Conservation (phyloP, 2,329 filamentous ascomycete genomes). For the Epichloe typhina region DNA sequence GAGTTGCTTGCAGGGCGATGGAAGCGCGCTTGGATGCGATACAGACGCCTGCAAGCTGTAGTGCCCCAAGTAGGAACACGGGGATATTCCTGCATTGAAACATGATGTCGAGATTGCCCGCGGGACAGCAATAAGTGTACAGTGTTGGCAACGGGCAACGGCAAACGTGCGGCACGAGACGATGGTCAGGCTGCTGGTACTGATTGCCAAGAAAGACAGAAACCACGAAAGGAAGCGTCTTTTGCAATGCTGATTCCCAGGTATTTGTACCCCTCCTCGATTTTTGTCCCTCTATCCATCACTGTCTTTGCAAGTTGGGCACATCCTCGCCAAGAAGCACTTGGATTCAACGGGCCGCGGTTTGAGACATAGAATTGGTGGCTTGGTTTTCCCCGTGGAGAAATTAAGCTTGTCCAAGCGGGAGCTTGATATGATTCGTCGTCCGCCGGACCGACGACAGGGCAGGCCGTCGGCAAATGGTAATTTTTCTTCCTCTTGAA, state of each 20-base stretch:
- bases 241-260: no score
- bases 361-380: background rate
- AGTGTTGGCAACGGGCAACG: background rate
- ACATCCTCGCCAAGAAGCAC: background rate
- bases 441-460: conserved; percentile 6
- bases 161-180: background rate
- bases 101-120: background rate
- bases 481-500: background rate
- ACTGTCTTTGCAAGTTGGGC: background rate
- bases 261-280: background rate
- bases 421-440: conserved; percentile 1
- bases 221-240: background rate
- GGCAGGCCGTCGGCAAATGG: background rate
- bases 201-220: background rate
- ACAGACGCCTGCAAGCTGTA: conserved; percentile 1
- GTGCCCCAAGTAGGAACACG: background rate
- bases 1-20: background rate
- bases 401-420: background rate
- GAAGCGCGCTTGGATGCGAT: background rate
- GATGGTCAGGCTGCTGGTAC: background rate
- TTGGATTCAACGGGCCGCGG: background rate
- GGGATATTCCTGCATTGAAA: background rate
- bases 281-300: background rate
- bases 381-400: background rate
- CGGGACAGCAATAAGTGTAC: background rate